Evolutionary conservation across 2,329 filamentous ascomycete genomes (phyloP).

Genomic region (Penicillium sp.): DNA sequence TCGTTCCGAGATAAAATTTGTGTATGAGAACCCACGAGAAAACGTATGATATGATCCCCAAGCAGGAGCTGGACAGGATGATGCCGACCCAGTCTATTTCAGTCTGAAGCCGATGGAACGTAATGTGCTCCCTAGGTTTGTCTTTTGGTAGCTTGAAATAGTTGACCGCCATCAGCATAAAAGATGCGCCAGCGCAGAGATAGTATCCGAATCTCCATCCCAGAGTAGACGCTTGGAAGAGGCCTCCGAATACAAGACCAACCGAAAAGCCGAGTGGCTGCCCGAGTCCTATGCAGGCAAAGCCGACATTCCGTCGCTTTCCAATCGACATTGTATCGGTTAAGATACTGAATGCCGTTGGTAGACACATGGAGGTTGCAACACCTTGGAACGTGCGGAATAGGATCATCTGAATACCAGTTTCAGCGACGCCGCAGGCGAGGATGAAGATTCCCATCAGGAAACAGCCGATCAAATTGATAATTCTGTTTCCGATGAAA

Average conservation of each 20-base stretch:
- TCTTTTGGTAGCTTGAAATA: constrained; percentile 38
- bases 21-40: constrained; percentile 47
- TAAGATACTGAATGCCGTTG: constrained; percentile 55
- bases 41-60: constrained; percentile 58
- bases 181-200: constrained; percentile 53
- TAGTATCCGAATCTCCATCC: constrained; percentile 60
- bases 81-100: constrained; percentile 61
- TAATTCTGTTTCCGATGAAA: constrained; percentile 52
- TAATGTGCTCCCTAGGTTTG: constrained; percentile 7
- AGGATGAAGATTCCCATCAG: constrained; percentile 48
- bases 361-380: constrained; percentile 53
- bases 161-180: constrained; percentile 45
- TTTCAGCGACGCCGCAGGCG: constrained; percentile 45
- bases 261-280: constrained; percentile 58
- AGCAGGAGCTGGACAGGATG: constrained; percentile 48
- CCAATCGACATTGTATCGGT: constrained; percentile 53
- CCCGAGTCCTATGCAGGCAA: constrained; percentile 55
- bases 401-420: constrained; percentile 49
- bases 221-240: constrained; percentile 51
- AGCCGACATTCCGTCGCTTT: constrained; percentile 55
- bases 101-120: constrained; percentile 11
- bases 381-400: constrained; percentile 54
- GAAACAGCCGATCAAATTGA: constrained; percentile 53
- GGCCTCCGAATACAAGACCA: constrained; percentile 48
- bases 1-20: background rate